Evolutionary conservation across 73 alveolate species (phyloP), one percentile per base, ranked within the genome.

Genomic region (Tetrahymena thermophila): DNA sequence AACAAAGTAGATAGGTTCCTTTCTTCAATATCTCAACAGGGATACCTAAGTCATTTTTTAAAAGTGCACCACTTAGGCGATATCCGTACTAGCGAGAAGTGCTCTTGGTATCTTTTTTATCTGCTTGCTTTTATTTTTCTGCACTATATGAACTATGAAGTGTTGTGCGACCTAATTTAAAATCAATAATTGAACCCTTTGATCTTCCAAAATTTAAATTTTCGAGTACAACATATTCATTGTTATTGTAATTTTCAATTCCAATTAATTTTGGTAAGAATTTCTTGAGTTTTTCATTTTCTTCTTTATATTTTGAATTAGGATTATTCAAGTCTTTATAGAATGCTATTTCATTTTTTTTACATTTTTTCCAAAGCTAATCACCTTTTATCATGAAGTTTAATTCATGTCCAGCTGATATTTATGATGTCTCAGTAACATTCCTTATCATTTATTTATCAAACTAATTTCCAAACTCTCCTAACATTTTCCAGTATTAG

Each of bases 101-200:
- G 43, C 96, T 57, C 9, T 7, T 13, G 15, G 5, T 10, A 13
- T 85, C 96, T 85, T 94, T 94, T 94, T 84, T 84, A 10, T 37
- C 35, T 40, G 93, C 96, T 84, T 37, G 17, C 21, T 38, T 50
- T 94, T 23, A 57, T 94, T 94, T 94, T 42, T 40, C 35, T 85
- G 14, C 40, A 57, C 95, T 9, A 40, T 85, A 25, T 21, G 55
- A 34, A 15, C 95, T 94, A 85, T 43, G 37, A 94, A 85, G 93
- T 25, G 96, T 94, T 23, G 56, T 85, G 84, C 56, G 93, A 28
- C 96, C 96, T 38, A 94, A 85, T 85, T 94, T 94, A 43, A 94
- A 84, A 85, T 94, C 96, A 16, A 94, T 35, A 25, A 94, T 94
- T 28, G 96, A 94, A 21, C 93, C 94, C 34, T 85, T 43, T 5